These are phyloP conservation scores for Rhazya stricta DNA, from an alignment of 257 asterid species.

Conservation along the genomic window DNA sequence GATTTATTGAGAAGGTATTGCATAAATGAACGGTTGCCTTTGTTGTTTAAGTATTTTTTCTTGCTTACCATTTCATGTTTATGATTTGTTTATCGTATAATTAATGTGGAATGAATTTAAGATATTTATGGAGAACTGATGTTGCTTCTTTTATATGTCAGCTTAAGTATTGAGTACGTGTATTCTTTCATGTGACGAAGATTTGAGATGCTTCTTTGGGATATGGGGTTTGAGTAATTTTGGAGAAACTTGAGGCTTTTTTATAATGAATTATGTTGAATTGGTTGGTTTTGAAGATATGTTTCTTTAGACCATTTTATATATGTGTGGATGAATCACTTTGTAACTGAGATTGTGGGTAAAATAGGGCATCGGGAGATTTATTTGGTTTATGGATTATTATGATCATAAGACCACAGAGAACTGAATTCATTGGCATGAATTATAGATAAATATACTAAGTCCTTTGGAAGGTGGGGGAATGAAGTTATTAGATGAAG, in stretches of 20 bases:
- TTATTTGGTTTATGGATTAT: neutral
- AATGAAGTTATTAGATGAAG: neutral
- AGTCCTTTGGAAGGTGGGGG: neutral
- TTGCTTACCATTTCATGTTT: too few relatives aligned
- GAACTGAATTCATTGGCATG: too few relatives aligned
- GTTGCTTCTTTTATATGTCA: too few relatives aligned
- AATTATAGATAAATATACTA: too few relatives aligned
- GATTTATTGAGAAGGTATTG: neutral
- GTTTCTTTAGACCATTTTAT: too few relatives aligned
- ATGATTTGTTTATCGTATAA: neutral
- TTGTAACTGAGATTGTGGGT: neutral
- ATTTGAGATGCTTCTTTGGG: too few relatives aligned
- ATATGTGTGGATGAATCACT: too few relatives aligned
- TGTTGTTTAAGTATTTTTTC: neutral
- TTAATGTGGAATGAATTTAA: neutral
- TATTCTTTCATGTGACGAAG: neutral
- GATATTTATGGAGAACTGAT: too few relatives aligned
- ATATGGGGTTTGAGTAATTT: too few relatives aligned
- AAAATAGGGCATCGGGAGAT: neutral
- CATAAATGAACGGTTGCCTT: neutral
- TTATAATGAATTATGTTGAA: too few relatives aligned
- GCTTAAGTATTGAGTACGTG: neutral
- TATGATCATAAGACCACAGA: neutral
- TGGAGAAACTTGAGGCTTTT: too few relatives aligned
- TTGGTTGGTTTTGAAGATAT: too few relatives aligned